A percentile compares a stretch with the other conserved stretches of the same genome.
Conservation (phyloP, 805 yeast genomes). For the Cyberlindnera misumaiensis region DNA sequence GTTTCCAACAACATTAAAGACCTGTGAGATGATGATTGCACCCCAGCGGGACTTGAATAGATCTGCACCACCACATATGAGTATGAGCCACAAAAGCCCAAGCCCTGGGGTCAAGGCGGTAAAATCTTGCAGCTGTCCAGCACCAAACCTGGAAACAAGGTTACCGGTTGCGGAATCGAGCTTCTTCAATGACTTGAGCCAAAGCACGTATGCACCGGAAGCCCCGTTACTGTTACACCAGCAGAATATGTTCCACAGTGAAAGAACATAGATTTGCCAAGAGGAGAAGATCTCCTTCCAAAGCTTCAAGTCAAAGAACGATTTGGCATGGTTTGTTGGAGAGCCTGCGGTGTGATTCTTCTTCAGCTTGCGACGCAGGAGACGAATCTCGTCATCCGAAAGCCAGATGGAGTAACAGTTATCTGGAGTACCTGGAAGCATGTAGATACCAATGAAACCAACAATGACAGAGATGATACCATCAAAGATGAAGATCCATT, state of each 20-base stretch:
- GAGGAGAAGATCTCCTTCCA: slow-evolving; percentile 49
- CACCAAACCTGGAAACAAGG: too few species aligned
- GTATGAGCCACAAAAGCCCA: slow-evolving; percentile 9
- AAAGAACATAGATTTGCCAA: slow-evolving; percentile 53
- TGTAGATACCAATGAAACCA: slow-evolving; percentile 4
- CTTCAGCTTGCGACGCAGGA: slow-evolving; percentile 40
- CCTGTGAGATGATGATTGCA: slow-evolving; percentile 38
- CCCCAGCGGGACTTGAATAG: slow-evolving; percentile 29
- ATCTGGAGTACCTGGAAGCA: slow-evolving; percentile 62
- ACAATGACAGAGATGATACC: slow-evolving; percentile 42
- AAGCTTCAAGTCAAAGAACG: slow-evolving; percentile 33
- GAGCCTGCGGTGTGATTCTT: slow-evolving; percentile 26
- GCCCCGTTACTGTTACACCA: slow-evolving; percentile 47
- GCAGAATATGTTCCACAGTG: slow-evolving; percentile 47
- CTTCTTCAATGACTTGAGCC: slow-evolving; percentile 41
- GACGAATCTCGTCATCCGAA: slow-evolving; percentile 49
- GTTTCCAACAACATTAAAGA: slow-evolving; percentile 42
- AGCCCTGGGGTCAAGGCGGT: slow-evolving; percentile 36
- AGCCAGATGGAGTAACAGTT: slow-evolving; percentile 47
- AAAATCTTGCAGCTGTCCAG: slow-evolving; percentile 28
- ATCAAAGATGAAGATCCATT: slow-evolving; percentile 63
- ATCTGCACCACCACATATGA: slow-evolving; percentile 23
- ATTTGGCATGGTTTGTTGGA: slow-evolving; percentile 18
- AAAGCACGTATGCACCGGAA: slow-evolving; percentile 35
- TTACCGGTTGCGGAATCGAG: too few species aligned